A percentile compares a stretch with the other conserved stretches of the same genome.
Conservation (phyloP, 768 basidiomycete species). For the Fomitopsis pulvina region DNA sequence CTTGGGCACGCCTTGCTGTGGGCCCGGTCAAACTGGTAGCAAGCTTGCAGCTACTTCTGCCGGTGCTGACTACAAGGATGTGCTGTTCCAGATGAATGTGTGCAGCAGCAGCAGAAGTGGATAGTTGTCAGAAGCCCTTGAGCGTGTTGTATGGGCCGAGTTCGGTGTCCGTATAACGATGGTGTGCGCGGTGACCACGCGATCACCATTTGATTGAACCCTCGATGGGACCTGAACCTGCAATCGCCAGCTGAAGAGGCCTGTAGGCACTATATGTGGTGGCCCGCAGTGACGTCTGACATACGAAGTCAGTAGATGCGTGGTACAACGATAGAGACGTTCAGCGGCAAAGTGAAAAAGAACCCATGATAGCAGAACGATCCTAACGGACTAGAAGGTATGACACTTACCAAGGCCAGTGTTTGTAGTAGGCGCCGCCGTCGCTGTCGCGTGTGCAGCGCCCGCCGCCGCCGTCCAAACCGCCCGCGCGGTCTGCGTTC, state of each 20-base stretch:
- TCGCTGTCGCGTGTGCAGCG: too few relatives aligned
- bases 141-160: conserved; percentile 52
- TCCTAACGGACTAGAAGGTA: not conserved
- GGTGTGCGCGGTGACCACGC: conserved; percentile 47
- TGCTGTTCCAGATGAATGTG: too few relatives aligned
- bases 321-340: too few relatives aligned
- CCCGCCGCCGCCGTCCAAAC: too few relatives aligned
- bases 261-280: conserved; percentile 48
- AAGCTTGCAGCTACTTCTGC: too few relatives aligned
- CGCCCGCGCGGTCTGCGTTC: too few relatives aligned
- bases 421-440: conserved; percentile 75
- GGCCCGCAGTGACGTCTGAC: conserved; percentile 30
- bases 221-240: conserved; percentile 43
- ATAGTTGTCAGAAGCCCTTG: conserved; percentile 43
- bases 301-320: not conserved
- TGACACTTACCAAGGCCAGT: conserved; percentile 4
- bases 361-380: too few relatives aligned
- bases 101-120: too few relatives aligned
- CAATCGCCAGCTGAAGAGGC: conserved; percentile 39
- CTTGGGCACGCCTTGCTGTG: too few relatives aligned
- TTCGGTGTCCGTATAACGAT: conserved; percentile 48
- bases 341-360: too few relatives aligned
- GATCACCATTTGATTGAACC: conserved; percentile 56
- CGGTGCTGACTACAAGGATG: too few relatives aligned
- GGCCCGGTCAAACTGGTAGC: too few relatives aligned